These are phyloP conservation scores for Serendipita indica DNA, from an alignment of 768 basidiomycete species.

Conservation along the genomic window DNA sequence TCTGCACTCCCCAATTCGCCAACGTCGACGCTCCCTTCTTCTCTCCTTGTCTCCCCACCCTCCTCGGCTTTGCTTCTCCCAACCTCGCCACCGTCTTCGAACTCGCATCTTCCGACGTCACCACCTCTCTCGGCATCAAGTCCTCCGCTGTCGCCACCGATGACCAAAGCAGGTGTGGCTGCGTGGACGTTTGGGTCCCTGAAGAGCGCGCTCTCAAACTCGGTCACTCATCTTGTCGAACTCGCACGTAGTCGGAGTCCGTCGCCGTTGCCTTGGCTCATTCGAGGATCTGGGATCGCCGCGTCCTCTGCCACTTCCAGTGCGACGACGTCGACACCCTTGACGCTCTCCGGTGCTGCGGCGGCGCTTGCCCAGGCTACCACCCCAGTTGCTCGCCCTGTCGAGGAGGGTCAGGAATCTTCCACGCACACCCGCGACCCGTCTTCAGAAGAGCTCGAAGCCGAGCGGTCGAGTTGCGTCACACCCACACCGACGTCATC, in stretches of 20 bases:
- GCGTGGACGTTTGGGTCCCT: conserved; percentile 8
- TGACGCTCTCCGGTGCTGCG: neutral
- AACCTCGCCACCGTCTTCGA: too few species aligned
- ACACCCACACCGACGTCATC: neutral
- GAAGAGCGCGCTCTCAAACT: neutral
- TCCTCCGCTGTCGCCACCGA: too few species aligned
- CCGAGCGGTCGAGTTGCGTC: neutral
- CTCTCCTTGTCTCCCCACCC: neutral
- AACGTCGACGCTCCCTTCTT: neutral
- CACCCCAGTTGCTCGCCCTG: too few species aligned
- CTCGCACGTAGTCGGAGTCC: neutral
- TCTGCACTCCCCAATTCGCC: neutral
- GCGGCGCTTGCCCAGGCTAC: neutral
- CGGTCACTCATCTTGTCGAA: neutral
- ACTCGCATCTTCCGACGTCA: too few species aligned
- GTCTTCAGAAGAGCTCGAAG: neutral
- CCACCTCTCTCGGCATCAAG: too few species aligned
- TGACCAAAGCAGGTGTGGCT: too few species aligned
- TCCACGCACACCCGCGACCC: too few species aligned
- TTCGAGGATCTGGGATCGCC: neutral
- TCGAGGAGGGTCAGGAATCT: too few species aligned
- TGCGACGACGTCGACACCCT: too few species aligned
- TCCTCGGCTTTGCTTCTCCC: neutral
- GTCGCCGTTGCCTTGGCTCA: neutral
- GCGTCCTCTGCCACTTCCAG: too few species aligned